Base-by-base conservation (phyloP, 176 grass and related monocot genomes). In the Puccinellia tenuiflora region DNA sequence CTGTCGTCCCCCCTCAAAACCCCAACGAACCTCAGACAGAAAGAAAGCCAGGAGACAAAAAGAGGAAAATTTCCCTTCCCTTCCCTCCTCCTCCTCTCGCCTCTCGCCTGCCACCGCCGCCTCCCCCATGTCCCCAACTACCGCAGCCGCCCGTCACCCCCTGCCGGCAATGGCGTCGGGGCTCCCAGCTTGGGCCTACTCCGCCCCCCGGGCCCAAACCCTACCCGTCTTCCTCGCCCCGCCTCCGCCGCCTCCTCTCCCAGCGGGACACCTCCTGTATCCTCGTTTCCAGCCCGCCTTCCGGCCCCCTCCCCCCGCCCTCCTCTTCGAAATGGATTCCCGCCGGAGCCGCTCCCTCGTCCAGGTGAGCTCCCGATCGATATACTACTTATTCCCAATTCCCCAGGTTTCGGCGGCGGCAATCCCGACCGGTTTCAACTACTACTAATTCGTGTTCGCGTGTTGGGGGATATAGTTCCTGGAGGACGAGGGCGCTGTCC, bases 261-360 rank as follows among this genome's bases (percentile, higher is more conserved):
- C 66, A 28, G 33, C 75, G 26, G 68, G 66, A 5, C 35, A 59
- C 70, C 43, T 6, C 4, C 17, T 84, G 25, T 29, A 56, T 2
- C n/a, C 80, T 31, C 34, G 74, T 3, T 14, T 5, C 13, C 76
- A 53, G 11, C 46, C 88, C 39, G 6, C 87, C 8, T 16, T 86
- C 63, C 71, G n/a, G 24, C 68, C 52, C 63, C 45, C 86, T 30
- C 16, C 84, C 82, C 76, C 80, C 50, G 8, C 42, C 50, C 81
- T 83, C 65, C 5, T 91, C 73, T 52, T 47, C 71, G 50, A 87
- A 15, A 73, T 85, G 84, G 89, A 94, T 33, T 18, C 9, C 30
- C 77, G 79, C 51, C 87, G 89, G 43, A 87, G 59, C 42, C 39
- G 9, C 5, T 89, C 92, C n/a, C 92, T 94, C 53, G 5, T 87